Evolutionary conservation across 2,329 filamentous ascomycete genomes (phyloP), one percentile per base, ranked within the genome.

Genomic region (Ilyonectria mors-panacis): DNA sequence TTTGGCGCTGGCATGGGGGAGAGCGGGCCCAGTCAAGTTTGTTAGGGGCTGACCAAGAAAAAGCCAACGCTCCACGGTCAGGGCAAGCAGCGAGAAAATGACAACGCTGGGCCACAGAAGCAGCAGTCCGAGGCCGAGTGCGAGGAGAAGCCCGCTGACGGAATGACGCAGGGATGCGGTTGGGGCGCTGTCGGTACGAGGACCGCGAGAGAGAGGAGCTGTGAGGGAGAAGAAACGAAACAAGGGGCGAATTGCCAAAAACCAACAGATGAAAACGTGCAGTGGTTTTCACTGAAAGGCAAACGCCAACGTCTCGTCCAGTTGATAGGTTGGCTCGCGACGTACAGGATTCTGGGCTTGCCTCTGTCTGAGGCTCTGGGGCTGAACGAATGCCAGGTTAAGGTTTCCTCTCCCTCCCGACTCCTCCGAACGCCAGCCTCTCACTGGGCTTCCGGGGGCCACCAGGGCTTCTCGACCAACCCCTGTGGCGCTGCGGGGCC

Each of bases 401-500:
- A 44, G n/a, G 42, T n/a, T 44, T 44, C 42, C 42, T 15, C 17
- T 44, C 15, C 42, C 42, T 44, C 42, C 7, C 17, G n/a, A 6
- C 8, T 4, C 17, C 42, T 17, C 17, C 17, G 42, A 21, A 44
- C 17, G 42, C 42, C n/a, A 44, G 42, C 17, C 17, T 44, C 42
- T 44, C 17, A 44, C 42, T 44, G 42, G 42, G 1, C 17, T 44
- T 19, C 21, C 21, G 21, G 21, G 21, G 21, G 21, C 21, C 21
- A 23, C 33, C 33, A 35, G 33, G 33, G 33, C 33, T 35, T 6
- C 44, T 17, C 21, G 12, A 10, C 21, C 5, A 8, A 7, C 28
- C 26, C 48, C 48, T 17, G 28, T 51, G 48, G 48, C 48, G 48
- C 48, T 51, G 48, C 48, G 48, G 48, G 48, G 26, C 9, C 28